Base-by-base conservation (phyloP, 2,329 filamentous ascomycete species). In the Penicillium sp. region DNA sequence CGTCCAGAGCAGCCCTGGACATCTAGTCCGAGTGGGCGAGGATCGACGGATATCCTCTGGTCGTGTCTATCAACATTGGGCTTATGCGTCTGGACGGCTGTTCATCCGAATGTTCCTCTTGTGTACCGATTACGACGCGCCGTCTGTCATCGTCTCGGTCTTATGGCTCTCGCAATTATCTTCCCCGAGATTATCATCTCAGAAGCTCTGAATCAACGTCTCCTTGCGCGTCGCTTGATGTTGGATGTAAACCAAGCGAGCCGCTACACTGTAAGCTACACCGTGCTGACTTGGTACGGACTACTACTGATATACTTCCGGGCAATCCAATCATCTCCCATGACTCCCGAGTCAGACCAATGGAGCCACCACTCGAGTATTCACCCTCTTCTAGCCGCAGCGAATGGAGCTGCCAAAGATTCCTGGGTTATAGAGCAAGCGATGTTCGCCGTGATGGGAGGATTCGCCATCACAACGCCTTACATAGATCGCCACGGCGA, bases 81-180 rank as follows among this genome's bases (percentile, higher is more conserved):
- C 7, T 18, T 44, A 44, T 44, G 40, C n/a, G 26, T 44, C 16
- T 44, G 40, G 40, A 44, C 40, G n/a, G 40, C 40, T 10, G 40
- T 44, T 13, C 26, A 44, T 29, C 40, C 40, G n/a, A 44, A 28
- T 44, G 40, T 44, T 18, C 40, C 24, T 44, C 40, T 44, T 29
- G 26, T 44, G 26, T 44, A 44, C 40, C 40, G 24, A 28, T 29
- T 44, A 44, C 40, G 40, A 44, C n/a, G 26, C 26, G 40, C 40
- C 16, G 40, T 44, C 26, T 44, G 40, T 28, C 40, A 44, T 29
- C 23, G 40, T 18, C n/a, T 44, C 16, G 40, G 40, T 18, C 16
- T 44, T 23, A 44, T 44, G 40, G 40, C 40, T 5, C 40, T 44
- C 6, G 26, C 40, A 5, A 44, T 44, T 11, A 44, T 44, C 6